These are phyloP conservation scores for Guadua angustifolia DNA, from an alignment of 176 grass and related monocot species.

Conservation along the genomic window DNA sequence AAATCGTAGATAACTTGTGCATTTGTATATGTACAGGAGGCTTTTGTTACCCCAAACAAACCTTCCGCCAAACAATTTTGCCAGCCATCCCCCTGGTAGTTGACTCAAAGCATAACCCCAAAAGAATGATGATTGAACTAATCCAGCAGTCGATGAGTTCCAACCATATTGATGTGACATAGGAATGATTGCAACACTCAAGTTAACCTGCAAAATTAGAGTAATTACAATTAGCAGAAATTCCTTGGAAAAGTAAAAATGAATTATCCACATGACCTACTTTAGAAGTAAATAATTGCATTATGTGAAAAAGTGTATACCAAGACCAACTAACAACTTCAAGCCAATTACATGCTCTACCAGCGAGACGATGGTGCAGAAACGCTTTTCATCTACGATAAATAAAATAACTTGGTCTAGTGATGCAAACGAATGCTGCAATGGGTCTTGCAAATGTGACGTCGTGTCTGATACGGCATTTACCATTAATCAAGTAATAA, in stretches of 20 bases:
- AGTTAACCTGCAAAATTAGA: slow-evolving; percentile 80
- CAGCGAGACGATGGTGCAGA: neutral
- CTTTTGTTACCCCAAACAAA: slow-evolving; percentile 71
- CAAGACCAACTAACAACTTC: slow-evolving; percentile 9
- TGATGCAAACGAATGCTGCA: neutral
- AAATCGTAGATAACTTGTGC: neutral
- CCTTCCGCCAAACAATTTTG: slow-evolving; percentile 96
- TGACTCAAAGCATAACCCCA: slow-evolving; percentile 95
- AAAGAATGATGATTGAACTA: slow-evolving; percentile 98
- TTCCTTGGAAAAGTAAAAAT: neutral
- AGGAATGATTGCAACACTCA: slow-evolving; percentile 93
- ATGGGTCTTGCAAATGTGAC: neutral
- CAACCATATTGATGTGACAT: slow-evolving; percentile 98
- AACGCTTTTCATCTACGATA: neutral
- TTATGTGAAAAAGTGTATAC: neutral
- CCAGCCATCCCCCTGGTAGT: slow-evolving; percentile 85
- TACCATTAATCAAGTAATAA: slow-evolving; percentile 5
- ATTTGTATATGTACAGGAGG: slow-evolving; percentile 26
- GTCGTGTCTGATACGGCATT: neutral
- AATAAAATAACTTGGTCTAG: neutral
- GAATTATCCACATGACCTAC: neutral
- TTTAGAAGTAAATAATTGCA: slow-evolving; percentile 3
- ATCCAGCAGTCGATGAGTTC: slow-evolving; percentile 89
- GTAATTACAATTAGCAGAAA: slow-evolving; percentile 21
- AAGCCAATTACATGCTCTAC: slow-evolving; percentile 1